These are phyloP conservation scores for Beauveria sp. DNA, from an alignment of 2,329 filamentous ascomycete genomes.

Conservation along the genomic window DNA sequence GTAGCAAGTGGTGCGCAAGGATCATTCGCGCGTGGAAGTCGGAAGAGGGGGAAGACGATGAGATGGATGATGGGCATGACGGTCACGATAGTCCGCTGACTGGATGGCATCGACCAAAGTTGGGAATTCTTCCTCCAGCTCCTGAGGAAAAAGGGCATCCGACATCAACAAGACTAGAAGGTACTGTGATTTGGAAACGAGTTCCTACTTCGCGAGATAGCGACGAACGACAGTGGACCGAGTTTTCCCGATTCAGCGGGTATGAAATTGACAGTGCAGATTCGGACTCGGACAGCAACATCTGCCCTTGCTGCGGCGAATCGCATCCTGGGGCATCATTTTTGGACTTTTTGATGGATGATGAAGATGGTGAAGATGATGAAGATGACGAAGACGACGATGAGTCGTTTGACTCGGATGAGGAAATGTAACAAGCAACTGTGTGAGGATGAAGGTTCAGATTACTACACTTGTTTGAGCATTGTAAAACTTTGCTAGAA, in stretches of 20 bases:
- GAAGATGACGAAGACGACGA: background rate
- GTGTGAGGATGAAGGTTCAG: background rate
- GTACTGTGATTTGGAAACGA: slow-evolving; percentile 43
- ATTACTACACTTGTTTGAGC: background rate
- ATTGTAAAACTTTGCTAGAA: background rate
- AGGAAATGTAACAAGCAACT: background rate
- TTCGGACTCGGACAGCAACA: slow-evolving; percentile 27
- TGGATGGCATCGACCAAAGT: slow-evolving; percentile 21
- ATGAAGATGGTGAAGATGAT: background rate
- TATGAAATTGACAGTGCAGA: slow-evolving; percentile 28
- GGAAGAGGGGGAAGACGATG: slow-evolving; percentile 18
- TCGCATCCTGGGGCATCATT: slow-evolving; percentile 29
- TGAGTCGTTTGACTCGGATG: slow-evolving; percentile 4
- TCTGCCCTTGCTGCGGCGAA: slow-evolving; percentile 35
- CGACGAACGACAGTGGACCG: slow-evolving; percentile 37
- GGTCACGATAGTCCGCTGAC: slow-evolving; percentile 18
- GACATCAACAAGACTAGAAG: slow-evolving; percentile 31
- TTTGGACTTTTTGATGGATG: slow-evolving; percentile 19
- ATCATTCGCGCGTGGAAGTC: slow-evolving; percentile 39
- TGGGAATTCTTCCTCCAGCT: slow-evolving; percentile 30
- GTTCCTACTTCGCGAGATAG: slow-evolving; percentile 35
- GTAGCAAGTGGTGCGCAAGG: slow-evolving; percentile 32
- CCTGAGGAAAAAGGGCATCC: slow-evolving; percentile 37
- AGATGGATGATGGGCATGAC: slow-evolving; percentile 20
- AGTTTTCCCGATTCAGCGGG: slow-evolving; percentile 36